Conservation (phyloP, 1,284 basidiomycete genomes). For the Garcileccinum viscosum region DNA sequence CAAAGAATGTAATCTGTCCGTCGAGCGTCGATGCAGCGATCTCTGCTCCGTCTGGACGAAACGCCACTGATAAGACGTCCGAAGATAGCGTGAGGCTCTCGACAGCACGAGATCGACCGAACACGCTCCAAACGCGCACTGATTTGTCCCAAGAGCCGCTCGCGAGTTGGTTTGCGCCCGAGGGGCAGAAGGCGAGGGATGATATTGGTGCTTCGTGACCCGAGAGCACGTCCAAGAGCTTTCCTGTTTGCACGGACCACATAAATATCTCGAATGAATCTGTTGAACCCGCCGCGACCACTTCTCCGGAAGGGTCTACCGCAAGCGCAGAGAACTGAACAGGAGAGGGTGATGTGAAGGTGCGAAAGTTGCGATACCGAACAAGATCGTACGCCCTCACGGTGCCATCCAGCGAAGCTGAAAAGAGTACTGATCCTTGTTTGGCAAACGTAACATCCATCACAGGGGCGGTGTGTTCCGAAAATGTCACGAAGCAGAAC, state of each 20-base stretch:
- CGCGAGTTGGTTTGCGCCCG: constrained; percentile 84
- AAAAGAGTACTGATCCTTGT: constrained; percentile 93
- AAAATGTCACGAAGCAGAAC: constrained; percentile 98
- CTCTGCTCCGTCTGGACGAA: constrained; percentile 93
- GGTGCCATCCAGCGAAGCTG: constrained; percentile 95
- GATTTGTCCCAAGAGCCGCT: constrained; percentile 98
- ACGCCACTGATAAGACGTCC: constrained; percentile 89
- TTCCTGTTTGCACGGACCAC: constrained; percentile 99
- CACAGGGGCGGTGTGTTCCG: constrained; percentile 90
- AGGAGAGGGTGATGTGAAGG: constrained; percentile 94
- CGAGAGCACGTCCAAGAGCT: constrained; percentile 90
- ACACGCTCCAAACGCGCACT: constrained; percentile 94
- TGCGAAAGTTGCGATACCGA: constrained; percentile 98
- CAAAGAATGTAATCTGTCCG: constrained; percentile 93
- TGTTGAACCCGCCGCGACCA: constrained; percentile 92
- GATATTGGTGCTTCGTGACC: constrained; percentile 96
- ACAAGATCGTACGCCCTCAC: constrained; percentile 96
- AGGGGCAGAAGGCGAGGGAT: constrained; percentile 88
- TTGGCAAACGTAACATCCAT: constrained; percentile 92
- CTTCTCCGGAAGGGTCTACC: constrained; percentile 95
- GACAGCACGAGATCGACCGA: constrained; percentile 85
- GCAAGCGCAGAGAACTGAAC: constrained; percentile 97
- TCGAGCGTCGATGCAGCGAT: constrained; percentile 90
- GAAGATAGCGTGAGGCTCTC: constrained; percentile 87
- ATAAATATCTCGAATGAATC: constrained; percentile 97